Evolutionary conservation across 2,329 filamentous ascomycete genomes (phyloP).

Genomic region (Escovopsis sp.): DNA sequence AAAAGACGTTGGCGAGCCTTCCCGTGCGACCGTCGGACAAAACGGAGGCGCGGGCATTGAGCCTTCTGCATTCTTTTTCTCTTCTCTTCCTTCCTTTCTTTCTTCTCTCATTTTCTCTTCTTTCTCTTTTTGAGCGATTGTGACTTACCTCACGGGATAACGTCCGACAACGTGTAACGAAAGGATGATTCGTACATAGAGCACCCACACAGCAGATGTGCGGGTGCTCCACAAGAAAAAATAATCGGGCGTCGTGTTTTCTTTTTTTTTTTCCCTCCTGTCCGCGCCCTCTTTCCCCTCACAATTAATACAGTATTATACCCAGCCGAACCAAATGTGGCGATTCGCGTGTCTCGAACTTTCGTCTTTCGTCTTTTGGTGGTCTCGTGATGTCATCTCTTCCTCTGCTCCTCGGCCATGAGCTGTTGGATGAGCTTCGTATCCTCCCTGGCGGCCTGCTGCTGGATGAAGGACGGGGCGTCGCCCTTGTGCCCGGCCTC

Average conservation of each 20-base stretch:
- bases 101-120: not conserved
- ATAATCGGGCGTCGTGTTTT: not conserved
- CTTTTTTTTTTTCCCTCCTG: too few relatives aligned
- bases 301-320: constrained; percentile 2
- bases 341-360: not conserved
- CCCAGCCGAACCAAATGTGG: not conserved
- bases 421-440: constrained; percentile 34
- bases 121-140: not conserved
- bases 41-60: too few relatives aligned
- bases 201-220: not conserved
- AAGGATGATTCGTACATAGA: not conserved
- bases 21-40: too few relatives aligned
- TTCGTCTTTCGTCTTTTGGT: not conserved
- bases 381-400: constrained; percentile 4
- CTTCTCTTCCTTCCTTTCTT: not conserved
- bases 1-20: not conserved
- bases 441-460: constrained; percentile 32
- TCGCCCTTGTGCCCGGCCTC: constrained; percentile 11
- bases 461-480: constrained; percentile 24
- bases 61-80: too few relatives aligned
- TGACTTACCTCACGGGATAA: not conserved
- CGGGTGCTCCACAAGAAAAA: not conserved
- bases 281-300: too few relatives aligned
- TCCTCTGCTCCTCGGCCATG: constrained; percentile 29
- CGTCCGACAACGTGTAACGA: not conserved